Evolutionary conservation across 2,329 filamentous ascomycete genomes (phyloP).

Genomic region (Eurotiales sp.): DNA sequence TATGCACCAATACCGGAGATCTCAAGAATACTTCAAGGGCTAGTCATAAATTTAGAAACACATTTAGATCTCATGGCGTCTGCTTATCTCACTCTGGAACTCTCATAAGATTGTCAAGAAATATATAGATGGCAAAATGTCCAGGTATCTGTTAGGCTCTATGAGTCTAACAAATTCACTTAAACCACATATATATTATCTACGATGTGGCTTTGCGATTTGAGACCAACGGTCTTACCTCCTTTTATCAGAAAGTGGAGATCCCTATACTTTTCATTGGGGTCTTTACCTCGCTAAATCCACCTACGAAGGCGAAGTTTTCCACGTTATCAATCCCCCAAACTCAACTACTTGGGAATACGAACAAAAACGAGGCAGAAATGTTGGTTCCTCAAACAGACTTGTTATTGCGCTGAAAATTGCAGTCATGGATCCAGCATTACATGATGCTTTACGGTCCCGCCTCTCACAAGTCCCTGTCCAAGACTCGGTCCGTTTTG

Average conservation of each 20-base stretch:
- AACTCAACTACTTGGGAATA: slow-evolving; percentile 17
- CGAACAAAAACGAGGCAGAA: slow-evolving; percentile 11
- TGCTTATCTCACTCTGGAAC: too few relatives aligned
- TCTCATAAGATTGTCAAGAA: too few relatives aligned
- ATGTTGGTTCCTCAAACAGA: slow-evolving; percentile 6
- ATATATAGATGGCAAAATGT: too few relatives aligned
- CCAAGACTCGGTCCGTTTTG: slow-evolving; percentile 17
- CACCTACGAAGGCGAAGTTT: slow-evolving; percentile 15
- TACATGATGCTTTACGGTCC: slow-evolving; percentile 18
- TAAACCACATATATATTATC: too few relatives aligned
- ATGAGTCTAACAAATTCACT: too few relatives aligned
- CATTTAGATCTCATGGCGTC: too few relatives aligned
- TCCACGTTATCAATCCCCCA: slow-evolving; percentile 19
- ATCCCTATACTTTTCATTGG: slow-evolving; percentile 22
- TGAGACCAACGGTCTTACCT: too few relatives aligned
- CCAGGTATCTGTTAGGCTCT: too few relatives aligned
- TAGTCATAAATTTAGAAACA: too few relatives aligned
- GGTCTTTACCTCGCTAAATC: slow-evolving; percentile 21
- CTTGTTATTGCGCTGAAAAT: slow-evolving; percentile 22
- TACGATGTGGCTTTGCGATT: too few relatives aligned
- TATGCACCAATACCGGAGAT: too few relatives aligned
- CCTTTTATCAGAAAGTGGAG: slow-evolving; percentile 19
- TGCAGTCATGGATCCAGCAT: slow-evolving; percentile 17
- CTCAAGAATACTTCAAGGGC: too few relatives aligned
- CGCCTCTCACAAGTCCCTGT: slow-evolving; percentile 19